Evolutionary conservation across 2,329 filamentous ascomycete species (phyloP), one percentile per base, ranked within the genome.

Genomic region (Nemania sp.): DNA sequence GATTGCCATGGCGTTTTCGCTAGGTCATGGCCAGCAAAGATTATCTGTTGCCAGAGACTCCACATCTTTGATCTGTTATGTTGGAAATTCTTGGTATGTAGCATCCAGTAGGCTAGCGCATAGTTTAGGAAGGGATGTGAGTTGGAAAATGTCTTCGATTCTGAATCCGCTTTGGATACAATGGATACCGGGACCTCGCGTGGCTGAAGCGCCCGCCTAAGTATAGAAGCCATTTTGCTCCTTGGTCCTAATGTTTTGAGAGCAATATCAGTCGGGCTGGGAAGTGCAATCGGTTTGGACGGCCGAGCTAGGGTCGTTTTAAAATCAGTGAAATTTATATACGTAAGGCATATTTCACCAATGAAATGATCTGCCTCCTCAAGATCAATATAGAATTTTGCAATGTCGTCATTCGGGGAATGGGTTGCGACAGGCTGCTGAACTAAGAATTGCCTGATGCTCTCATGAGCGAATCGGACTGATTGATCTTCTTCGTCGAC

Each of bases 291-390:
- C 4, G 57, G 20, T 24, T 67, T 64, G 18, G 49, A 45, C 13
- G 35, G 80, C 82, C 35, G 81, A 83, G 70, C 65, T 18, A 79
- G 3, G 7, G 77, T 70, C 2, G 73, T 77, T 58, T 81, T 76
- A 45, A 83, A 83, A 49, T 82, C 79, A 43, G 75, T 78, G 57
- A 81, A 81, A 10, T 78, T 69, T 20, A 83, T 77, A 66, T 83
- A 83, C 0, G 79, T 80, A 15, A 81, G 52, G 67, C 81, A 82
- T 52, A 80, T 75, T 35, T 80, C 77, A 2, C 79, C 79, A 47
- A 79, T 62, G 5, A 73, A 54, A 29, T 75, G 72, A 60, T 82
- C 72, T 1, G 72, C 75, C 15, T 75, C 69, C 15, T 70, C 27
- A 3, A 70, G 5, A 7, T 76, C 51, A n/a, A 82, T 68, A 53